Percentiles rank a stretch among this genome's conserved stretches.
These are phyloP conservation scores for Aspergillus ochraceus DNA, from an alignment of 2,329 filamentous ascomycete genomes.

Conservation along the genomic window DNA sequence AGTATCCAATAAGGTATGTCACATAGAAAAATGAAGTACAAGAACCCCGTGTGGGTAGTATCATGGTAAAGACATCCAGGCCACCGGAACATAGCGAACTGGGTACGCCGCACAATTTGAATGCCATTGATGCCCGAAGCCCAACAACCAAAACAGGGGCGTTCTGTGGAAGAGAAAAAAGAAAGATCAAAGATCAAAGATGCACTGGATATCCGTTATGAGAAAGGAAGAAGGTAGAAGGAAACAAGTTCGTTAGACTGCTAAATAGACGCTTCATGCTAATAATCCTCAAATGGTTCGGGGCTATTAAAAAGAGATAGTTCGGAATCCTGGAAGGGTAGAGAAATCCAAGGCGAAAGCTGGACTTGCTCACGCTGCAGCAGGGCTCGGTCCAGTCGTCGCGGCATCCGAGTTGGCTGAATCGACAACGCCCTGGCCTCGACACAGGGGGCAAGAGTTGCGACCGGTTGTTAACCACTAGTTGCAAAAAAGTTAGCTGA, in stretches of 20 bases:
- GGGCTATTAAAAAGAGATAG: conserved; percentile 8
- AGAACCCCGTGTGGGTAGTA: conserved; percentile 1
- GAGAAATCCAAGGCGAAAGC: conserved; percentile 8
- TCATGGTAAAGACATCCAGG: neutral
- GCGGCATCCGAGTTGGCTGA: conserved; percentile 22
- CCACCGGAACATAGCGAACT: neutral
- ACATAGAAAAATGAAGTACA: conserved; percentile 5
- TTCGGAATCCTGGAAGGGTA: neutral
- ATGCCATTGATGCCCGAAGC: neutral
- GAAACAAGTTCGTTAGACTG: conserved; percentile 26
- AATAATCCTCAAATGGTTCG: conserved; percentile 25
- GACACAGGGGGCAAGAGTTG: conserved; percentile 40
- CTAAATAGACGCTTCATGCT: conserved; percentile 34
- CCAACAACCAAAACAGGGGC: conserved; percentile 12
- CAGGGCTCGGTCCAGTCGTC: conserved; percentile 14
- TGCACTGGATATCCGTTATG: conserved; percentile 31
- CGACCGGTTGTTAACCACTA: conserved; percentile 65
- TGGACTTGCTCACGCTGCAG: conserved; percentile 15
- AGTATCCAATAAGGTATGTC: conserved; percentile 8
- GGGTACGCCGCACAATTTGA: neutral
- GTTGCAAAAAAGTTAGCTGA: conserved; percentile 28
- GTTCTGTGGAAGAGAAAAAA: conserved; percentile 9
- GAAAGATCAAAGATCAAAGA: conserved; percentile 22
- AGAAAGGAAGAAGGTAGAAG: conserved; percentile 12
- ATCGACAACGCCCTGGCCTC: conserved; percentile 45